Percentiles rank a stretch among this genome's conserved stretches.
Evolutionary conservation across 75 land plant species (phyloP).

Genomic region (Sequoiadendron giganteum): DNA sequence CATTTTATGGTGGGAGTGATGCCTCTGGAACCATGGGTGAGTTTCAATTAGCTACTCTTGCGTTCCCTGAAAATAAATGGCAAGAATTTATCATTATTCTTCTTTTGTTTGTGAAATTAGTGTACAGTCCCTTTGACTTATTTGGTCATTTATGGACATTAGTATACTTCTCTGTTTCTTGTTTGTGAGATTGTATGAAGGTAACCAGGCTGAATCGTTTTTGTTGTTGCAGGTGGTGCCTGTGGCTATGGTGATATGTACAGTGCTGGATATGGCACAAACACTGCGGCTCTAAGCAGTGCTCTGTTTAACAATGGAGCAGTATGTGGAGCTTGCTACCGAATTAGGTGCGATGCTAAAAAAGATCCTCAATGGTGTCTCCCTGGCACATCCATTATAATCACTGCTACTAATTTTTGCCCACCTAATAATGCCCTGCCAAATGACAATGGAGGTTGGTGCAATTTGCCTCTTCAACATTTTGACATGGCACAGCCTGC

Average conservation of each 20-base stretch:
- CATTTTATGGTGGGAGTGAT: slow-evolving; percentile 5
- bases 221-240: slow-evolving; percentile 16
- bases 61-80: neutral
- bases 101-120: neutral
- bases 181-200: neutral
- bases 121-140: too few species aligned
- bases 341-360: slow-evolving; percentile 5
- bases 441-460: slow-evolving; percentile 14
- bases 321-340: slow-evolving; percentile 15
- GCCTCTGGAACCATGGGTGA: slow-evolving; percentile 10
- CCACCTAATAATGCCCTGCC: slow-evolving; percentile 14
- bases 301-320: slow-evolving; percentile 12
- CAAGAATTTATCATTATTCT: neutral
- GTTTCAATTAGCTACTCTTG: neutral
- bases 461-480: slow-evolving; percentile 4
- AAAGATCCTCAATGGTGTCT: slow-evolving; percentile 18
- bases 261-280: slow-evolving; percentile 13
- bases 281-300: slow-evolving; percentile 19
- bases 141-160: too few species aligned
- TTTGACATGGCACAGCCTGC: slow-evolving; percentile 16
- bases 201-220: neutral
- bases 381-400: neutral
- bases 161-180: neutral
- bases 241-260: slow-evolving; percentile 21
- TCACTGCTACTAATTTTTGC: slow-evolving; percentile 17